Conservation (phyloP, 1,284 basidiomycete genomes). For the Trichosporon ovoides region DNA sequence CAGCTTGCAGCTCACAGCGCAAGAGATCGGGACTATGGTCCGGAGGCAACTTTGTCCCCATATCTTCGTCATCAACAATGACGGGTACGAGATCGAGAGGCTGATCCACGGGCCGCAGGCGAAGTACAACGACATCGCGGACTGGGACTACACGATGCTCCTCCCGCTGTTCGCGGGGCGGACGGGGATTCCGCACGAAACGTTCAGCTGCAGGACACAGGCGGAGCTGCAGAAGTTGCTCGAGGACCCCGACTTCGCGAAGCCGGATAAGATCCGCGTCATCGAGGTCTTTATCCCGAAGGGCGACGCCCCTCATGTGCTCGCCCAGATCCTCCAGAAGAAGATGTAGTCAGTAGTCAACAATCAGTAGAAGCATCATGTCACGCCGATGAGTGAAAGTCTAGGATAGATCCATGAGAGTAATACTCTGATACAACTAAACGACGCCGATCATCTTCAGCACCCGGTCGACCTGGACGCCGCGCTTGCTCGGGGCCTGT, state of each 20-base stretch:
- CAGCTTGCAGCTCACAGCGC: constrained; percentile 51
- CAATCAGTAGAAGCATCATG: no score
- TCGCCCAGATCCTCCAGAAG: constrained; percentile 8
- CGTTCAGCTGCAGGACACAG: constrained; percentile 41
- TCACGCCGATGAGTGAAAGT: no score
- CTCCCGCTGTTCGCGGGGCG: constrained; percentile 45
- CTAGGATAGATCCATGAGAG: background rate
- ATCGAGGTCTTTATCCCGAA: constrained; percentile 48
- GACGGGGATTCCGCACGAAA: constrained; percentile 24
- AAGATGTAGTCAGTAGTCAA: background rate
- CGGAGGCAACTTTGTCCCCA: constrained; percentile 48
- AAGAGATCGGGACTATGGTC: constrained; percentile 54
- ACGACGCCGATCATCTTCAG: constrained; percentile 46
- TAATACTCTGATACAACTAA: constrained; percentile 9
- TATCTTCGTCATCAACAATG: constrained; percentile 71
- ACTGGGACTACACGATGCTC: constrained; percentile 48
- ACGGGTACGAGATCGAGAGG: constrained; percentile 82
- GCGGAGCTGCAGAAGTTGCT: constrained; percentile 56
- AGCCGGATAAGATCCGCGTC: constrained; percentile 40
- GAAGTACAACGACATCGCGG: constrained; percentile 50
- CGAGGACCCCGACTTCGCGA: constrained; percentile 38
- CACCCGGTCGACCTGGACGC: constrained; percentile 40
- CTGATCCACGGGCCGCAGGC: constrained; percentile 51
- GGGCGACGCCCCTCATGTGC: constrained; percentile 30
- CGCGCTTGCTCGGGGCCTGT: constrained; percentile 55